phyloP scores from a whole-genome alignment of 2,329 filamentous ascomycete genomes.

The Exophiala phaeomuriformis region DNA sequence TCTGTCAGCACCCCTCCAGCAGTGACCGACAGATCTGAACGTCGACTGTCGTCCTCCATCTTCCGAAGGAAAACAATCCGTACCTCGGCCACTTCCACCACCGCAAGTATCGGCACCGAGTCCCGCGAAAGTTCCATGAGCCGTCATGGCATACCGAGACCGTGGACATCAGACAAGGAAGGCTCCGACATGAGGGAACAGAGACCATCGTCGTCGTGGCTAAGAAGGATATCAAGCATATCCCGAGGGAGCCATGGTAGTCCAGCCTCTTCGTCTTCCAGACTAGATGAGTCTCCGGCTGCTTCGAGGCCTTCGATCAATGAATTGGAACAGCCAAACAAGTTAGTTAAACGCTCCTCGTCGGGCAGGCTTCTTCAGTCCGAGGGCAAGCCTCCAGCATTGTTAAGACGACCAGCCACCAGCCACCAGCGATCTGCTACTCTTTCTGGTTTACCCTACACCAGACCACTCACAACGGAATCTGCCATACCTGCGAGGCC shows the following conservation, averaged over 20 bases:
- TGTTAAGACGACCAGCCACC: constrained; percentile 53
- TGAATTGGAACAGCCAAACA: constrained; percentile 46
- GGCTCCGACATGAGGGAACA: constrained; percentile 19
- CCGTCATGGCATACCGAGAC: constrained; percentile 20
- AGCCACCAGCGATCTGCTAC: constrained; percentile 56
- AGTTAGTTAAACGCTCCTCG: constrained; percentile 55
- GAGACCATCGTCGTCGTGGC: constrained; percentile 22
- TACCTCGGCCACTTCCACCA: constrained; percentile 8
- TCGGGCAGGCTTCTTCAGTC: constrained; percentile 45
- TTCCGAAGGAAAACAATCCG: constrained; percentile 14
- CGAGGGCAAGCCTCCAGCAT: constrained; percentile 40
- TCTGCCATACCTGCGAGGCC: constrained; percentile 9
- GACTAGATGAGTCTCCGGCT: constrained; percentile 12
- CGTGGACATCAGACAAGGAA: constrained; percentile 21
- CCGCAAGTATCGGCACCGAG: constrained; percentile 12
- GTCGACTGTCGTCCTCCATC: constrained; percentile 19
- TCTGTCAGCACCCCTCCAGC: constrained; percentile 10
- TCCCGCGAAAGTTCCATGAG: constrained; percentile 26
- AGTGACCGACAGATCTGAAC: constrained; percentile 12
- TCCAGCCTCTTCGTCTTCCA: constrained; percentile 29
- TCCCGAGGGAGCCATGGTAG: constrained; percentile 14
- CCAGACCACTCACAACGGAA: constrained; percentile 15
- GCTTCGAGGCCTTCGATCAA: constrained; percentile 11
- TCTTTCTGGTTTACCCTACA: constrained; percentile 30
- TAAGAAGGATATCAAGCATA: constrained; percentile 25